Base-by-base conservation (phyloP, 768 basidiomycete species). In the Hygrocybe coccinea region DNA sequence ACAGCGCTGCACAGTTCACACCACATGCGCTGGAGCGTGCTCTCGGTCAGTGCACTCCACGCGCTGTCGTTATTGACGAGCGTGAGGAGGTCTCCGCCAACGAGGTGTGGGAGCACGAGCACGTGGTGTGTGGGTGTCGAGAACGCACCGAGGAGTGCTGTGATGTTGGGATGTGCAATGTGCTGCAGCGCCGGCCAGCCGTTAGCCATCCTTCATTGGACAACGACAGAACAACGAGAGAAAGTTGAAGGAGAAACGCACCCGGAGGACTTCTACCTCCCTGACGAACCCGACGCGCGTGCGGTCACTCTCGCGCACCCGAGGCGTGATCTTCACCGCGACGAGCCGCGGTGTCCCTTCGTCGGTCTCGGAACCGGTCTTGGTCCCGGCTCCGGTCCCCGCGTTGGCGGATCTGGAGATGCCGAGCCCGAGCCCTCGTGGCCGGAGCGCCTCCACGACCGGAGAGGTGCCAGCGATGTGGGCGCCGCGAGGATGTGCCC, bases 51-150 rank as follows among this genome's bases (percentile, higher is more conserved):
- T 14, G 55, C 37, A 33, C 33, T 9, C 54, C 25, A 24, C 33
- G 36, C 10, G 34, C 19, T 71, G 65, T 80, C 82, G 57, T 70
- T 76, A 66, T 86, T 84, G 50, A 93, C 79, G 53, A 91, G 74
- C 7, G 85, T 82, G 57, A 94, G 83, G 12, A 94, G 77, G 69
- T 95, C 92, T 2, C 91, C 91, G 6, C 91, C 91, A 0, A 90
- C 89, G 11, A 91, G 69, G 62, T 84, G 83, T 22, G 90, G 89
- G 5, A 95, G 76, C 1, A 91, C 86, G 46, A 94, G 80, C 56
- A 87, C 82, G 66, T 93, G 88, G 65, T 89, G 84, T 0, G 83
- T 76, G 3, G 79, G 73, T 0, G 88, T 88, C 9, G 86, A 82
- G 67, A 93, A 83, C 54, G 86, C 82, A 29, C 83, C 77, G 6